phyloP scores from a whole-genome alignment of 73 alveolate species.

The Durusdinium trenchii region DNA sequence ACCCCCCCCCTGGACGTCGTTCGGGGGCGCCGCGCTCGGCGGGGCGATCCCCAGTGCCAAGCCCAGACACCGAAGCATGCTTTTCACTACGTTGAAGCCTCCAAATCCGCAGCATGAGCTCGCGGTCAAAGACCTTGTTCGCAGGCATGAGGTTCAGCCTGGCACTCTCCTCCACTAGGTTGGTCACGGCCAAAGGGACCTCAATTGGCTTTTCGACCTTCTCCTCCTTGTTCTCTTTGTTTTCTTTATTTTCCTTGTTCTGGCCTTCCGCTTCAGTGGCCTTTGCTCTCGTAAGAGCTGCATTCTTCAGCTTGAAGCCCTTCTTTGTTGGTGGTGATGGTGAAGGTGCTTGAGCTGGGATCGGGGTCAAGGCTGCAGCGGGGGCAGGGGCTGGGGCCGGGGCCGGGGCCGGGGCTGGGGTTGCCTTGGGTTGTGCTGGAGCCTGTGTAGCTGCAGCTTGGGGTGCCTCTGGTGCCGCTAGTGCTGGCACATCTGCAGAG shows the following conservation, averaged over 20 bases:
- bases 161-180: background rate
- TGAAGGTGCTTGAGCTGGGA: background rate
- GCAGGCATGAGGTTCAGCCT: constrained; percentile 79
- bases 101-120: constrained; percentile 92
- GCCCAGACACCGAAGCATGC: constrained; percentile 90
- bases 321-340: constrained; percentile 13
- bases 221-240: constrained; percentile 59
- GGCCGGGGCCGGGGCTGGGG: constrained; percentile 53
- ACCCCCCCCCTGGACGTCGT: background rate
- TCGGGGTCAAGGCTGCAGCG: background rate
- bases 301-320: constrained; percentile 76
- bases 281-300: constrained; percentile 26
- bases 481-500: background rate
- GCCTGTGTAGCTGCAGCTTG: constrained; percentile 3
- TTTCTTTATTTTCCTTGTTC: constrained; percentile 63
- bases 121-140: constrained; percentile 72
- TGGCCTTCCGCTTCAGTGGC: constrained; percentile 43
- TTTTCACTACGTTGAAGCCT: constrained; percentile 82
- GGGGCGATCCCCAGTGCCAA: constrained; percentile 85
- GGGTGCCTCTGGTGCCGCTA: background rate
- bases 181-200: background rate
- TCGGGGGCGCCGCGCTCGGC: constrained; percentile 35
- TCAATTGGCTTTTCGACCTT: constrained; percentile 23
- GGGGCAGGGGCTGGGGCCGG: constrained; percentile 45
- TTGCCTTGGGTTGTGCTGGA: background rate